Evolutionary conservation across 495 filamentous ascomycete species (phyloP).

Genomic region (Neurospora africana): DNA sequence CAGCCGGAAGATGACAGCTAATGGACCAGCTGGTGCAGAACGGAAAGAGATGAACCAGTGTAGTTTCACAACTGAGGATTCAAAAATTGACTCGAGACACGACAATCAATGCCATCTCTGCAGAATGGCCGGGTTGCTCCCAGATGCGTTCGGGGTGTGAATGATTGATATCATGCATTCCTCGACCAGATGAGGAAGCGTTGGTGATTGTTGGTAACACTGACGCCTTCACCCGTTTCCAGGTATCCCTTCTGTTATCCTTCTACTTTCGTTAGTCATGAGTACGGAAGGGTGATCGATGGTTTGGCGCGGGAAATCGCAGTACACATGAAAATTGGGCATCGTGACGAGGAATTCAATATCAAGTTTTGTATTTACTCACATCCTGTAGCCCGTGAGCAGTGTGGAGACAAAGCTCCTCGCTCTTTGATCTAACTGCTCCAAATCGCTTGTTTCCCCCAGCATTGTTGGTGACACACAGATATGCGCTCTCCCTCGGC

Average conservation of each 20-base stretch:
- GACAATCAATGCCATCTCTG: not conserved
- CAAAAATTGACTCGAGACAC: not conserved
- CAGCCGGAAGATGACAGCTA: not conserved
- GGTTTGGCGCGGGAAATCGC: not conserved
- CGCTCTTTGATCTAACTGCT: not conserved
- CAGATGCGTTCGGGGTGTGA: not conserved
- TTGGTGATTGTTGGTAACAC: not conserved
- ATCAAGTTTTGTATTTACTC: not conserved
- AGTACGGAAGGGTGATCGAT: not conserved
- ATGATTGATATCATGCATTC: not conserved
- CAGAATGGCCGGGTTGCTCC: not conserved
- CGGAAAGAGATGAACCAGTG: not conserved
- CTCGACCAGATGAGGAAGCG: not conserved
- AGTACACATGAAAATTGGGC: not conserved
- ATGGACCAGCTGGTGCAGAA: not conserved
- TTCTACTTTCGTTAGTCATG: not conserved
- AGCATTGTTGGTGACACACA: not conserved
- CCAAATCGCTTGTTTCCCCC: not conserved
- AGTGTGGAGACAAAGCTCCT: not conserved
- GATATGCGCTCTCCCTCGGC: not conserved
- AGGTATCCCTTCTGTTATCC: not conserved
- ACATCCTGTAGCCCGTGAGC: not conserved
- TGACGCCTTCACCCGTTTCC: not conserved
- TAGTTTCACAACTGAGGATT: not conserved
- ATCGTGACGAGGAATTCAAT: not conserved